Evolutionary conservation across 2,329 filamentous ascomycete species (phyloP).

Genomic region (Pseudogymnoascus sp.): DNA sequence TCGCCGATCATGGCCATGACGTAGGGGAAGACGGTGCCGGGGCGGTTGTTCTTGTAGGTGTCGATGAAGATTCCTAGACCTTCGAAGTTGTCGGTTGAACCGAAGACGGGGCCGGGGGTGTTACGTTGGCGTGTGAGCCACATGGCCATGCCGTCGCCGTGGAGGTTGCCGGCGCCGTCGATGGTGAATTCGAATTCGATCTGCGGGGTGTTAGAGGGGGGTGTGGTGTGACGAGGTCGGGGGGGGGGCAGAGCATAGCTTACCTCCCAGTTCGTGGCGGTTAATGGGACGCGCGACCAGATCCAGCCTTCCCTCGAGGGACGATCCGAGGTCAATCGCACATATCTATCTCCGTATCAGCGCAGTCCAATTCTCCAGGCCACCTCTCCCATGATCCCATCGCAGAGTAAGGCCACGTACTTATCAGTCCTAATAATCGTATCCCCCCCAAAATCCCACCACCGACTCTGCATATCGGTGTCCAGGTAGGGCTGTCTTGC

Average conservation of each 20-base stretch:
- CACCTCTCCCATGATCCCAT: slow-evolving; percentile 11
- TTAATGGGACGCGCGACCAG: slow-evolving; percentile 88
- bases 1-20: slow-evolving; percentile 98
- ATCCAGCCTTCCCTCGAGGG: slow-evolving; percentile 89
- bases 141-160: slow-evolving; percentile 94
- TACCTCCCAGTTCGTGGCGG: slow-evolving; percentile 95
- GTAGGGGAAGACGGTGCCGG: slow-evolving; percentile 91
- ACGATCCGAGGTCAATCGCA: slow-evolving; percentile 84
- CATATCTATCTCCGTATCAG: slow-evolving; percentile 55
- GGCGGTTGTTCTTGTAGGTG: slow-evolving; percentile 99
- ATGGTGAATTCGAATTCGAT: slow-evolving; percentile 95
- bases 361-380: background rate
- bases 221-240: background rate
- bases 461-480: slow-evolving; percentile 94
- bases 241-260: slow-evolving; percentile 11
- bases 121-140: slow-evolving; percentile 95
- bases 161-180: slow-evolving; percentile 78
- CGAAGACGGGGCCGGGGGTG: slow-evolving; percentile 75
- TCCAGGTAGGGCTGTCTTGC: slow-evolving; percentile 78
- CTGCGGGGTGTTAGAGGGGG: slow-evolving; percentile 29
- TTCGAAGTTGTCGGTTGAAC: slow-evolving; percentile 80
- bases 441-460: slow-evolving; percentile 98
- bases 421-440: slow-evolving; percentile 70
- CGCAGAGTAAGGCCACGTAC: slow-evolving; percentile 38
- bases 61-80: slow-evolving; percentile 89